phyloP scores from a whole-genome alignment of 2,329 filamentous ascomycete species.

The Exophiala spinifera region DNA sequence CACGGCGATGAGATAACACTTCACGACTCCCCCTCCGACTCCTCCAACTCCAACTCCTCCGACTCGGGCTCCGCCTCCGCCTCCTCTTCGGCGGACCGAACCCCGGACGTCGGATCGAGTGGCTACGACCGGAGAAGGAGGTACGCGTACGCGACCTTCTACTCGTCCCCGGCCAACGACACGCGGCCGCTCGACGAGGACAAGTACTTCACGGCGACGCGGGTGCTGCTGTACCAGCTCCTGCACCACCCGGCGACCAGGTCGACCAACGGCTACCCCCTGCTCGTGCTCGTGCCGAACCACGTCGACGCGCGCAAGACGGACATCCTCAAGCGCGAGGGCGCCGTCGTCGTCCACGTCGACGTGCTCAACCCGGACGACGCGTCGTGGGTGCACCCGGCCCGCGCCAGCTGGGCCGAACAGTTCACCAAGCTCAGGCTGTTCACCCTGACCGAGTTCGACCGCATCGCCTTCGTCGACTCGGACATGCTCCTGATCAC shows the following conservation, averaged over 20 bases:
- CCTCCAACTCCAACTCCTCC: not conserved
- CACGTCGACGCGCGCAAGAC: conserved; percentile 34
- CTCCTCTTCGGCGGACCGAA: too few relatives aligned
- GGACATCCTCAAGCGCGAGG: conserved; percentile 37
- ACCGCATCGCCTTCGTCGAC: conserved; percentile 45
- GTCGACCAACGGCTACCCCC: conserved; percentile 34
- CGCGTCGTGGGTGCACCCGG: conserved; percentile 33
- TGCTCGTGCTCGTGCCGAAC: conserved; percentile 39
- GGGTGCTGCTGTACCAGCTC: conserved; percentile 43
- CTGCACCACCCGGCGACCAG: conserved; percentile 39
- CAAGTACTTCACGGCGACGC: conserved; percentile 40
- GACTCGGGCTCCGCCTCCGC: too few relatives aligned
- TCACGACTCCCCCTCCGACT: too few relatives aligned
- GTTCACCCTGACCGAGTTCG: conserved; percentile 42
- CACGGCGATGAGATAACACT: too few relatives aligned
- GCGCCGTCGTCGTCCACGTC: conserved; percentile 40
- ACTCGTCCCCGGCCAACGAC: not conserved
- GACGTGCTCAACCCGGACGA: conserved; percentile 37
- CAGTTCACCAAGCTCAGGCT: conserved; percentile 45
- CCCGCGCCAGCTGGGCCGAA: conserved; percentile 42
- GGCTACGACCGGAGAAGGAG: too few relatives aligned
- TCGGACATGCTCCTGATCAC: conserved; percentile 46
- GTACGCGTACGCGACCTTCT: not conserved
- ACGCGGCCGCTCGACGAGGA: conserved; percentile 30
- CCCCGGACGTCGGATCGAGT: too few relatives aligned